Evolutionary conservation across 148 eudicot genomes (phyloP).

Genomic region (Talinum fruticosum): DNA sequence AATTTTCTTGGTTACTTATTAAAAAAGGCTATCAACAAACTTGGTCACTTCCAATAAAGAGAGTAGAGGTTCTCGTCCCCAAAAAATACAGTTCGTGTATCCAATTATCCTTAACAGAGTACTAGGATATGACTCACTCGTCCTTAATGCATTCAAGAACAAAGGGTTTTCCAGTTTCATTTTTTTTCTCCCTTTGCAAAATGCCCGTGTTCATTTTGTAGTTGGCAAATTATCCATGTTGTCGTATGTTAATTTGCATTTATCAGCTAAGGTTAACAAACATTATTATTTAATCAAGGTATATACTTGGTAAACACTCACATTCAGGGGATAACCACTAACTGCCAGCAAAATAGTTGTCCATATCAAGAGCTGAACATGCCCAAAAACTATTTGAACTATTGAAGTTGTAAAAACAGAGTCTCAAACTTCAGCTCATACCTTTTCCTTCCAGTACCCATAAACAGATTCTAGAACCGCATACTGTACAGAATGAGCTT

Average conservation of each 20-base stretch:
- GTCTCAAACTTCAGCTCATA: slow-evolving; percentile 26
- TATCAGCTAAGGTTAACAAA: not conserved
- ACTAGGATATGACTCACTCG: not conserved
- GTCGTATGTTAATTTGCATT: not conserved
- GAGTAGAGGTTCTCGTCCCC: not conserved
- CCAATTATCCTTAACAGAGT: too few relatives aligned
- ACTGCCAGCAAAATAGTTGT: not conserved
- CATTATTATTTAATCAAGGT: not conserved
- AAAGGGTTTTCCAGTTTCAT: not conserved
- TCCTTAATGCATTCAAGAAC: not conserved
- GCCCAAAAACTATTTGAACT: not conserved
- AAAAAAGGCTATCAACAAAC: not conserved
- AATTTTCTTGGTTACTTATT: too few relatives aligned
- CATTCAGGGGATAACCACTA: not conserved
- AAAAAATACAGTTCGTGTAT: not conserved
- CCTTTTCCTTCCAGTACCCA: slow-evolving; percentile 90
- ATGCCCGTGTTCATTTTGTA: not conserved
- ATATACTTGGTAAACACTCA: not conserved
- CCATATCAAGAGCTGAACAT: not conserved
- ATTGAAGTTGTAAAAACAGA: not conserved
- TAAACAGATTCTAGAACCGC: slow-evolving; percentile 73
- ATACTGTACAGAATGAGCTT: slow-evolving; percentile 52
- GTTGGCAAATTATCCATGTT: not conserved
- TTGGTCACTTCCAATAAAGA: not conserved
- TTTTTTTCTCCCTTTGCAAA: not conserved